phyloP scores from a whole-genome alignment of 495 filamentous ascomycete genomes.

The Trichoderma reesei region DNA sequence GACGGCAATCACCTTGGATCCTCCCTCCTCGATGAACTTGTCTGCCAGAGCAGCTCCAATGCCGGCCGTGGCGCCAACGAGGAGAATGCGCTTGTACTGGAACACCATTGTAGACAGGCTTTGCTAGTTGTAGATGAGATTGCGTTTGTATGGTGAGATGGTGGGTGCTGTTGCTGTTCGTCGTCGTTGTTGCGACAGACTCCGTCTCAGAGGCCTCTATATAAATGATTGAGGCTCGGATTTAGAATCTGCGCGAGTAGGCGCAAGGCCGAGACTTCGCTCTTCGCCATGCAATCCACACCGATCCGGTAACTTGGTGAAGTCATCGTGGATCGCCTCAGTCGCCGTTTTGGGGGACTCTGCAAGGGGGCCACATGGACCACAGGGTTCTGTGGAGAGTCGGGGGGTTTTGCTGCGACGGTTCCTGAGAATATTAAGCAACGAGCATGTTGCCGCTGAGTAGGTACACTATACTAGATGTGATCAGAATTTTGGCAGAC shows the following conservation, averaged over 20 bases:
- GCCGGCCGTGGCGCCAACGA: slow-evolving; percentile 63
- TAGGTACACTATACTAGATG: too few relatives aligned
- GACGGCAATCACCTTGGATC: slow-evolving; percentile 49
- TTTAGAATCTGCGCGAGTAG: not conserved
- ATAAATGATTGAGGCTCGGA: not conserved
- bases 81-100: slow-evolving; percentile 57
- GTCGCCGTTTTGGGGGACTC: too few relatives aligned
- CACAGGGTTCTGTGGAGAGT: too few relatives aligned
- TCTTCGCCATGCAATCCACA: too few relatives aligned
- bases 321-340: not conserved
- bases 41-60: slow-evolving; percentile 59
- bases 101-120: slow-evolving; percentile 45
- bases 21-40: slow-evolving; percentile 52
- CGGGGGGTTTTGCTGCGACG: too few relatives aligned
- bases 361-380: not conserved
- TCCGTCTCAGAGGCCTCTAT: not conserved
- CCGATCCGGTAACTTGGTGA: not conserved
- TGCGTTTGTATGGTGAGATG: not conserved
- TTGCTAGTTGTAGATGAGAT: not conserved
- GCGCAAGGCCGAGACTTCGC: too few relatives aligned
- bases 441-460: too few relatives aligned
- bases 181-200: not conserved
- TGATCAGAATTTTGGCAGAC: too few relatives aligned
- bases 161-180: not conserved
- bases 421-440: too few relatives aligned